Conservation (phyloP, 495 filamentous ascomycete genomes). For the Lasiosphaeria hispida region DNA sequence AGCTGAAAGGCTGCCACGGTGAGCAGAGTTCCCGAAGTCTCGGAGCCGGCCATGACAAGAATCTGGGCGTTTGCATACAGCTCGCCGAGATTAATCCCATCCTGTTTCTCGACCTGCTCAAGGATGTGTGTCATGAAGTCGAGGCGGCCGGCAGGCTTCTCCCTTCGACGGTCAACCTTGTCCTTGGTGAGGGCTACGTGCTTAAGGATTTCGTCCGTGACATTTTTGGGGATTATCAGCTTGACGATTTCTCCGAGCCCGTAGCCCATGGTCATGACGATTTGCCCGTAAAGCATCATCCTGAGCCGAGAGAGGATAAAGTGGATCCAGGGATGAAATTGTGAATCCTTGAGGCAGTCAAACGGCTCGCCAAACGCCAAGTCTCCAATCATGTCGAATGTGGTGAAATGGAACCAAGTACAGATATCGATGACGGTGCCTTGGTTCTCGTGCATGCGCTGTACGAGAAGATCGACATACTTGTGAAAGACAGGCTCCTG, state of each 20-base stretch:
- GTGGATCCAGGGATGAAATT: conserved; percentile 55
- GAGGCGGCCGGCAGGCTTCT: not conserved
- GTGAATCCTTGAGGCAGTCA: conserved; percentile 46
- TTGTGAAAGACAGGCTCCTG: conserved; percentile 45
- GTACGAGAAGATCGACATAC: conserved; percentile 49
- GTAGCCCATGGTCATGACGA: too few species aligned
- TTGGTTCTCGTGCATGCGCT: conserved; percentile 38
- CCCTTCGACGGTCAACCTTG: not conserved
- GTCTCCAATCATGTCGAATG: conserved; percentile 63
- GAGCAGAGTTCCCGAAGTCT: conserved; percentile 61
- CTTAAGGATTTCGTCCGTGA: too few species aligned
- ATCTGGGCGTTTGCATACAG: conserved; percentile 41
- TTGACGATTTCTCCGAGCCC: too few species aligned
- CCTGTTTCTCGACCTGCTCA: too few species aligned
- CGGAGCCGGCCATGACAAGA: conserved; percentile 54
- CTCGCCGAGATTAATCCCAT: conserved; percentile 41
- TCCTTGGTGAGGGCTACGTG: too few species aligned
- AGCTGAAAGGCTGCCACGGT: conserved; percentile 53
- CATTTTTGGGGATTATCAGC: too few species aligned
- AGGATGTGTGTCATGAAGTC: too few species aligned
- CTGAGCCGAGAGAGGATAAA: conserved; percentile 39
- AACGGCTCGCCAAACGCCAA: conserved; percentile 58
- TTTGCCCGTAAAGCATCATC: not conserved
- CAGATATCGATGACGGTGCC: conserved; percentile 40
- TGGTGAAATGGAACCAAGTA: conserved; percentile 58